A percentile compares a stretch with the other conserved stretches of the same genome.
Evolutionary conservation across 176 grass and related monocot genomes (phyloP).

Genomic region (Juncus inflexus): DNA sequence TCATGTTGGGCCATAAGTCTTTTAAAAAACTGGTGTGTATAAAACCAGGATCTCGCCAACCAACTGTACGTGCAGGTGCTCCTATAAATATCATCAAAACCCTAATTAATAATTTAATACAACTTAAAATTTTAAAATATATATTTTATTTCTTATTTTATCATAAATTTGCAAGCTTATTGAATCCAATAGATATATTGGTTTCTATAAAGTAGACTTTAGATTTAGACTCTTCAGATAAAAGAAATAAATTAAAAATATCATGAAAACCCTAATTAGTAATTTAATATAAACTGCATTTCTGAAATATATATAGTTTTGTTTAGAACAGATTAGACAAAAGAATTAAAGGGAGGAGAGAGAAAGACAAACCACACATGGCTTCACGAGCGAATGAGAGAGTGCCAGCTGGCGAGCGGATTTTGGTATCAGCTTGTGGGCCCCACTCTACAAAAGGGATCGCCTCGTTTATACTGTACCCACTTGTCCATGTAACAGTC

Average conservation of each 20-base stretch:
- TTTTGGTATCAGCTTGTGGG: slow-evolving; percentile 42
- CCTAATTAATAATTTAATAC: not conserved
- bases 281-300: not conserved
- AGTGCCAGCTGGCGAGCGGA: slow-evolving; percentile 66
- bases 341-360: slow-evolving; percentile 14
- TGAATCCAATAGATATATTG: not conserved
- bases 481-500: slow-evolving; percentile 93
- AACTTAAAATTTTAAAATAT: not conserved
- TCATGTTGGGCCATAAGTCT: slow-evolving; percentile 79
- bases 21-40: slow-evolving; percentile 88
- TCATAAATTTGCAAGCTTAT: no score
- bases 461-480: slow-evolving; percentile 64
- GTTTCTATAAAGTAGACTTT: not conserved
- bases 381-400: slow-evolving; percentile 56
- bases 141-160: no score
- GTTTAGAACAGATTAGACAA: not conserved
- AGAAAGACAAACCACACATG: slow-evolving; percentile 72
- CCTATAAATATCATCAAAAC: slow-evolving; percentile 37
- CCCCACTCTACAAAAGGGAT: slow-evolving; percentile 81
- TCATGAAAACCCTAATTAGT: not conserved
- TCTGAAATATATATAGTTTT: not conserved
- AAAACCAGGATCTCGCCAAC: slow-evolving; percentile 89
- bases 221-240: no score
- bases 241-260: not conserved
- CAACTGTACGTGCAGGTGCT: slow-evolving; percentile 83